Percentiles rank a stretch among this genome's conserved stretches.
Evolutionary conservation across 2,329 filamentous ascomycete genomes (phyloP).

Genomic region (Pyricularia pennisetigena): DNA sequence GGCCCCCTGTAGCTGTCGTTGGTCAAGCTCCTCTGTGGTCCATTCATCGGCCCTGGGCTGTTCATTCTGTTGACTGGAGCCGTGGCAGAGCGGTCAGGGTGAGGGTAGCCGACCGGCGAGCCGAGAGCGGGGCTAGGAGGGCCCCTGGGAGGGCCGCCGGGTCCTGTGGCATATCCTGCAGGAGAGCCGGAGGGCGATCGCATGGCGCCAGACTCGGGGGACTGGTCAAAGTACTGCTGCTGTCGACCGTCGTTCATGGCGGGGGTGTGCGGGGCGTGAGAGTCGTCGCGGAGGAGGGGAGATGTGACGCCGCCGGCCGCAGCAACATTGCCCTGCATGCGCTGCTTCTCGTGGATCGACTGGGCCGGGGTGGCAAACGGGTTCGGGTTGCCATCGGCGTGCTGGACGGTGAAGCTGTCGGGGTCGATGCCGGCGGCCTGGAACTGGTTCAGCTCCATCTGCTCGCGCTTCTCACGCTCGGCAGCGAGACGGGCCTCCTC

Average conservation of each 20-base stretch:
- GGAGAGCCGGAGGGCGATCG: not conserved
- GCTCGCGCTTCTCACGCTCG: constrained; percentile 34
- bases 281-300: constrained; percentile 17
- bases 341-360: constrained; percentile 19
- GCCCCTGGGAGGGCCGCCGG: not conserved
- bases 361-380: constrained; percentile 12
- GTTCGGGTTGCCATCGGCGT: constrained; percentile 25
- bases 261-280: constrained; percentile 14
- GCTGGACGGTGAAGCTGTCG: constrained; percentile 29
- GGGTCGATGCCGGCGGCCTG: constrained; percentile 36
- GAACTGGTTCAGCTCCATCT: constrained; percentile 40
- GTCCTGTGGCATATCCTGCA: not conserved
- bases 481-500: constrained; percentile 38
- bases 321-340: not conserved
- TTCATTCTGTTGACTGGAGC: constrained; percentile 6
- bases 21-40: constrained; percentile 10
- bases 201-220: constrained; percentile 1
- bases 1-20: not conserved
- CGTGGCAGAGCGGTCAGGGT: constrained; percentile 16
- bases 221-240: constrained; percentile 1
- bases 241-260: constrained; percentile 4
- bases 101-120: not conserved
- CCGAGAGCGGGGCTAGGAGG: constrained; percentile 2
- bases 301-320: constrained; percentile 10
- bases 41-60: constrained; percentile 6